Evolutionary conservation across 169 alveolate species (phyloP).

Genomic region (Eimeria praecox): DNA sequence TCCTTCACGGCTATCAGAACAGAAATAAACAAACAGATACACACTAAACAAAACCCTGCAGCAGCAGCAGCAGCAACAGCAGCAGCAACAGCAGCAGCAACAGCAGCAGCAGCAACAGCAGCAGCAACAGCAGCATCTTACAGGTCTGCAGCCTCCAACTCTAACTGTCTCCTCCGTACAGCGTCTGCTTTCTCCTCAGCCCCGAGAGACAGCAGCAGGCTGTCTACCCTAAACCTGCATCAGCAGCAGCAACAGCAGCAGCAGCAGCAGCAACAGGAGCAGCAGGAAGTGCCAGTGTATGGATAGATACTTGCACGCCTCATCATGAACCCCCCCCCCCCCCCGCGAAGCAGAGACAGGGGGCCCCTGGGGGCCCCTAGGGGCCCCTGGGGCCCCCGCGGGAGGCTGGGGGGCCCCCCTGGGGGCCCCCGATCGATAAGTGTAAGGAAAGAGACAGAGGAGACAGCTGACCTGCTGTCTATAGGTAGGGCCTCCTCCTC

Average conservation of each 20-base stretch:
- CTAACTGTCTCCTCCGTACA: neutral
- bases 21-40: neutral
- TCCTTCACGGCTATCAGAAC: too few relatives aligned
- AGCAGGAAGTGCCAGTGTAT: neutral
- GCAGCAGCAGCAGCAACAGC: neutral
- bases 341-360: neutral
- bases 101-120: neutral
- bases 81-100: neutral
- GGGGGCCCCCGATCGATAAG: too few relatives aligned
- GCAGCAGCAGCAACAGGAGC: conserved; percentile 6
- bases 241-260: conserved; percentile 3
- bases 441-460: too few relatives aligned
- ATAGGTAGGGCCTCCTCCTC: conserved; percentile 47
- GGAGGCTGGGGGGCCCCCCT: neutral
- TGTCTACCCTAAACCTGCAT: conserved; percentile 34
- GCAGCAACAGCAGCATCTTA: neutral
- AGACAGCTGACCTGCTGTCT: conserved; percentile 54
- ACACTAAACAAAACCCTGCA: neutral
- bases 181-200: neutral
- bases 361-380: neutral
- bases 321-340: neutral
- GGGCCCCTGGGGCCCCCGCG: neutral
- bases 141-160: conserved; percentile 2
- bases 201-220: conserved; percentile 43
- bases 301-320: too few relatives aligned